phyloP scores from a whole-genome alignment of 345 rosid species.

The Erysimum cheiranthoides region DNA sequence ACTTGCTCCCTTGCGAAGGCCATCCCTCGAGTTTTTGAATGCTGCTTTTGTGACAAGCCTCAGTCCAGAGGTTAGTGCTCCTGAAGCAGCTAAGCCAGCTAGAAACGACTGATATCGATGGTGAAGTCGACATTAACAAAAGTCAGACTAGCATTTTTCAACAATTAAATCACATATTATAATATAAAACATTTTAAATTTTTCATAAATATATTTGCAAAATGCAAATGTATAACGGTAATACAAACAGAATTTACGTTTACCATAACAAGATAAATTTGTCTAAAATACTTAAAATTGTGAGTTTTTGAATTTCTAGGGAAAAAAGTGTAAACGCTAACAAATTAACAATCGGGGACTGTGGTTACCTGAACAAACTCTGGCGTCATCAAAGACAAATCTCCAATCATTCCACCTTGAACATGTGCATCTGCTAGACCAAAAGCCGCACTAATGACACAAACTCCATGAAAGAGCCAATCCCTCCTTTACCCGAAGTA shows the following conservation, averaged over 20 bases:
- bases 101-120: slow-evolving; percentile 56
- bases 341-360: background rate
- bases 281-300: background rate
- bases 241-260: background rate
- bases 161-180: background rate
- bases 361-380: slow-evolving; percentile 69
- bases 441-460: slow-evolving; percentile 60
- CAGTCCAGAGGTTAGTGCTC: slow-evolving; percentile 73
- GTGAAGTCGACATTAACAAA: slow-evolving; percentile 20
- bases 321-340: background rate
- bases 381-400: slow-evolving; percentile 76
- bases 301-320: background rate
- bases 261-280: background rate
- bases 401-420: slow-evolving; percentile 90
- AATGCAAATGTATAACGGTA: background rate
- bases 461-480: slow-evolving; percentile 62
- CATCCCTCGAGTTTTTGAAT: slow-evolving; percentile 58
- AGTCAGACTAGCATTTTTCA: background rate
- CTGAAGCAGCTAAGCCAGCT: slow-evolving; percentile 84
- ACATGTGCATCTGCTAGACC: slow-evolving; percentile 83
- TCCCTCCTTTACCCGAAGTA: slow-evolving; percentile 72
- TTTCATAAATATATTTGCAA: background rate
- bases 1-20: slow-evolving; percentile 85
- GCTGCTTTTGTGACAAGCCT: slow-evolving; percentile 72
- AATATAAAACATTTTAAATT: background rate